phyloP scores from a whole-genome alignment of 2,329 filamentous ascomycete genomes.

The Aspergillus chevalieri region DNA sequence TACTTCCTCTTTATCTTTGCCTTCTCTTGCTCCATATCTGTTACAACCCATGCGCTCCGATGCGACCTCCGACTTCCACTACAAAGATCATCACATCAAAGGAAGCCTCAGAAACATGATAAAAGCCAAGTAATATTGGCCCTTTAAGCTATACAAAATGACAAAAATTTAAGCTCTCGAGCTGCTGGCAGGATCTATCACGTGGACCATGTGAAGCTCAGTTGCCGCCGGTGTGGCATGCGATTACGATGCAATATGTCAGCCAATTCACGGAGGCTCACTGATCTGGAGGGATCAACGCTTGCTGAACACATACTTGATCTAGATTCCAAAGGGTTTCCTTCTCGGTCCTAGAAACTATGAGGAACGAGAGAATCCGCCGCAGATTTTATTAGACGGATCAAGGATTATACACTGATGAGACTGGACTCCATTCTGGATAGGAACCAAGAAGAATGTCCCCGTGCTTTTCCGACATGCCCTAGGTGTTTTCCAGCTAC shows the following conservation, averaged over 20 bases:
- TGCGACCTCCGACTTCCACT: not conserved
- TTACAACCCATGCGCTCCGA: not conserved
- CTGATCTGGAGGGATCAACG: too few species aligned
- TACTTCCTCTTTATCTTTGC: too few species aligned
- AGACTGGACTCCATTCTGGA: too few species aligned
- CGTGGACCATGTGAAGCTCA: not conserved
- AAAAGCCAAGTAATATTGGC: too few species aligned
- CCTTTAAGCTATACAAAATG: not conserved
- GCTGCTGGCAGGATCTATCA: not conserved
- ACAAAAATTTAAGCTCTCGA: not conserved
- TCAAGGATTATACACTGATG: too few species aligned
- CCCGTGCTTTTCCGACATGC: too few species aligned
- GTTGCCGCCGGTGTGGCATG: not conserved
- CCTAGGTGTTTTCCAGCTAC: too few species aligned
- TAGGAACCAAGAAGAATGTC: too few species aligned
- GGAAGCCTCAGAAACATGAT: not conserved
- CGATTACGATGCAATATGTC: not conserved
- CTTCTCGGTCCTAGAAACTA: not conserved
- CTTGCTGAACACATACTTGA: not conserved
- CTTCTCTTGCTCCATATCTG: too few species aligned
- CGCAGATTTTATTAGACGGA: too few species aligned
- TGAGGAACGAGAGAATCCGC: too few species aligned
- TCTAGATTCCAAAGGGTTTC: not conserved
- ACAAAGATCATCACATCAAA: not conserved
- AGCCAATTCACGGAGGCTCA: too few species aligned